phyloP scores from a whole-genome alignment of 192 early-diverging fungal species.

The Backusella tarrabulga region DNA sequence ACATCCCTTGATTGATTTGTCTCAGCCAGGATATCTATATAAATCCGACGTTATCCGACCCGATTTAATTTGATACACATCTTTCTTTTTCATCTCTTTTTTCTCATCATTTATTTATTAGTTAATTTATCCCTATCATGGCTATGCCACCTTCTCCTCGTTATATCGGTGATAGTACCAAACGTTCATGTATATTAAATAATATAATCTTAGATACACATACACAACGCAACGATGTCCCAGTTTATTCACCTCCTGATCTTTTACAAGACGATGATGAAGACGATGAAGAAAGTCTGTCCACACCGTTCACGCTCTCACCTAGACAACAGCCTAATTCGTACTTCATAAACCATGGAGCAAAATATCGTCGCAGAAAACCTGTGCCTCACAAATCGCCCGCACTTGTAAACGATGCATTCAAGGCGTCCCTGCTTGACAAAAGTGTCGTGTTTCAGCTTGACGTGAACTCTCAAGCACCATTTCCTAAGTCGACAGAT shows the following conservation, averaged over 20 bases:
- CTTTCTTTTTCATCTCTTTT: neutral
- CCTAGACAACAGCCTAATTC: neutral
- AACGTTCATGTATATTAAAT: neutral
- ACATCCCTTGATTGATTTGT: neutral
- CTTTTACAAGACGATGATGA: slow-evolving; percentile 33
- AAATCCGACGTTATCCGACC: neutral
- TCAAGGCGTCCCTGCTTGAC: slow-evolving; percentile 12
- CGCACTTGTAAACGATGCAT: slow-evolving; percentile 12
- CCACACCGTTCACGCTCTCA: neutral
- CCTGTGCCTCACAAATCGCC: slow-evolving; percentile 23
- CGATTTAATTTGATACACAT: neutral
- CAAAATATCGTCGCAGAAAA: slow-evolving; percentile 15
- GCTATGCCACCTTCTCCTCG: neutral
- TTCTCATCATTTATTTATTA: neutral
- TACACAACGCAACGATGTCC: neutral
- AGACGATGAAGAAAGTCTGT: slow-evolving; percentile 18
- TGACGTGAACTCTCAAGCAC: neutral
- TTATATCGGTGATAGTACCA: neutral
- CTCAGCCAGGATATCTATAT: neutral
- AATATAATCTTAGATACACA: neutral
- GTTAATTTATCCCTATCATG: neutral
- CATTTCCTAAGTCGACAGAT: neutral
- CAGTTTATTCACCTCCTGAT: slow-evolving; percentile 23
- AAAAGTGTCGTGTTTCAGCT: slow-evolving; percentile 27
- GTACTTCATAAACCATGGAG: neutral